phyloP scores from a whole-genome alignment of 257 asterid species.

The Cynanchum wilfordii region DNA sequence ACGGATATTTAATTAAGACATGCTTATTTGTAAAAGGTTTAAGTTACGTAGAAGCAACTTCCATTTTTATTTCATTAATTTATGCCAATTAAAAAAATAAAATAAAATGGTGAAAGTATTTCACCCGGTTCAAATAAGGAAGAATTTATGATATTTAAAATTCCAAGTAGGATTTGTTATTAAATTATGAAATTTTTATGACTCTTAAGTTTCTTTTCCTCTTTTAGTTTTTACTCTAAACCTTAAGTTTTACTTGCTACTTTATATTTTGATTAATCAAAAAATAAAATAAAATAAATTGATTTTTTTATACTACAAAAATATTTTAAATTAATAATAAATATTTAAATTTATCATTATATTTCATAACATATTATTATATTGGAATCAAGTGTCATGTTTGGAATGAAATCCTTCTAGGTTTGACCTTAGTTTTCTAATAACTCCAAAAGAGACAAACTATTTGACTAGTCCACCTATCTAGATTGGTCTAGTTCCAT shows the following conservation, averaged over 20 bases:
- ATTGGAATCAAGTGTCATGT: too few species aligned
- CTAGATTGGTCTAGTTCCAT: not conserved
- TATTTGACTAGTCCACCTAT: constrained; percentile 2
- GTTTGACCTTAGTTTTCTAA: not conserved
- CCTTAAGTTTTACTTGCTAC: too few species aligned
- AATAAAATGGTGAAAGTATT: not conserved
- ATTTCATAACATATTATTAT: too few species aligned
- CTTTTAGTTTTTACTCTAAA: too few species aligned
- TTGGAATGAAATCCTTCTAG: too few species aligned
- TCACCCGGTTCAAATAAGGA: not conserved
- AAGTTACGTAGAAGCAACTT: not conserved
- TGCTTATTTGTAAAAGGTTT: not conserved
- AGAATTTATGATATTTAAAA: not conserved
- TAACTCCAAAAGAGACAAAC: not conserved
- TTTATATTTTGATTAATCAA: too few species aligned
- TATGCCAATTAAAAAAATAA: not conserved
- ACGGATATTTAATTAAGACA: too few species aligned
- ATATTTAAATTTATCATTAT: too few species aligned
- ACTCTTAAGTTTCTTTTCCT: too few species aligned
- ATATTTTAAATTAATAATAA: too few species aligned
- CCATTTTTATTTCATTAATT: not conserved
- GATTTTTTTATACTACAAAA: too few species aligned
- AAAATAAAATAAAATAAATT: too few species aligned
- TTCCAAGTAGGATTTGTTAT: not conserved
- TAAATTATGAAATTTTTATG: not conserved